A percentile compares a stretch with the other conserved stretches of the same genome.
These are phyloP conservation scores for Allantophomopsis lycopodina DNA, from an alignment of 2,329 filamentous ascomycete species.

Conservation along the genomic window DNA sequence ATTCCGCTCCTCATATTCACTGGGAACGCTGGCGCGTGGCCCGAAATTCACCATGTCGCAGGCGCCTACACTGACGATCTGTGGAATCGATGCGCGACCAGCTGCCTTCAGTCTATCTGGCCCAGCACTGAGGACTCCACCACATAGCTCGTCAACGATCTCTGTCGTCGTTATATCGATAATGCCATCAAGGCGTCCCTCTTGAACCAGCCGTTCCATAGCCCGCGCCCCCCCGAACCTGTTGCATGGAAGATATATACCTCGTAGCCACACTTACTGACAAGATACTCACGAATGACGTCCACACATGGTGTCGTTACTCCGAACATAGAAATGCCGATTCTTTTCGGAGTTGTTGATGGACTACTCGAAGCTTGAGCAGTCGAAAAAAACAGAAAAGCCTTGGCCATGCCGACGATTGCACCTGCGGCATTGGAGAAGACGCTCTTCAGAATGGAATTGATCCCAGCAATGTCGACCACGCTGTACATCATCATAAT, in stretches of 20 bases:
- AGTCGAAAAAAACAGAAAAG: constrained; percentile 14
- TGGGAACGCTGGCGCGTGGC: too few species aligned
- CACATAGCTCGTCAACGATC: constrained; percentile 47
- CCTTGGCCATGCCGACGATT: constrained; percentile 40
- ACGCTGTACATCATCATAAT: constrained; percentile 60
- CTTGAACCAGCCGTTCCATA: constrained; percentile 50
- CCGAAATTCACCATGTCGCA: constrained; percentile 20
- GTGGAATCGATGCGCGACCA: constrained; percentile 40
- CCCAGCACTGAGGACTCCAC: constrained; percentile 49
- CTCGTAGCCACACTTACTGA: constrained; percentile 30
- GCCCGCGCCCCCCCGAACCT: constrained; percentile 51
- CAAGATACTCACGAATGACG: constrained; percentile 34
- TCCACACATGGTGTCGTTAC: constrained; percentile 25
- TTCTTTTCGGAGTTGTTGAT: too few species aligned
- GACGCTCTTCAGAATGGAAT: constrained; percentile 40
- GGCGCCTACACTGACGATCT: constrained; percentile 33
- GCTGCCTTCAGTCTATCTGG: constrained; percentile 41
- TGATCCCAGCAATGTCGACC: constrained; percentile 55
- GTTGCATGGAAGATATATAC: constrained; percentile 58
- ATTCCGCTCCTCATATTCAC: too few species aligned
- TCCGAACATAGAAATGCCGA: too few species aligned
- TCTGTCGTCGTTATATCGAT: constrained; percentile 63
- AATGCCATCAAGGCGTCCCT: constrained; percentile 47
- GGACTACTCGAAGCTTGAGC: background rate
- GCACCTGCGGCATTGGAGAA: constrained; percentile 49